Conservation (phyloP, 805 yeast species). For the Yamadazyma paraphyllophila region DNA sequence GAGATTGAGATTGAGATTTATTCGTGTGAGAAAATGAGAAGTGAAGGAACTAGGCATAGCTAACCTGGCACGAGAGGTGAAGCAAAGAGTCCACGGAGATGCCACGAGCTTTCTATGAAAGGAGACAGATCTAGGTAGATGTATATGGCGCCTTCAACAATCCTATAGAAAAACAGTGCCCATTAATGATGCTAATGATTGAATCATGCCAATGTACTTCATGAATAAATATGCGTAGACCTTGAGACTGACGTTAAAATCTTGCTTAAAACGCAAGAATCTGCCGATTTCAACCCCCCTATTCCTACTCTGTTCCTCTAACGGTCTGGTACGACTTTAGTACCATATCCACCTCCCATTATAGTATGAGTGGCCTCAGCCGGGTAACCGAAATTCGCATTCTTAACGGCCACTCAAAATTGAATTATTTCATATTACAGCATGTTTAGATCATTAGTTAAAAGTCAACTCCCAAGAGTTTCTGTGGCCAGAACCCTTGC, state of each 20-base stretch:
- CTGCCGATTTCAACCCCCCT: too few species aligned
- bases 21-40: constrained; percentile 3
- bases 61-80: background rate
- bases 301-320: too few species aligned
- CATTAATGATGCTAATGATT: too few species aligned
- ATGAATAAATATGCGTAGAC: too few species aligned
- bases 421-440: constrained; percentile 6
- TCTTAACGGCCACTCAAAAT: constrained; percentile 8
- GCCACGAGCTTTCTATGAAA: background rate
- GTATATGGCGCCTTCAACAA: background rate
- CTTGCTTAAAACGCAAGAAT: too few species aligned
- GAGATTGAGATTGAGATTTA: background rate
- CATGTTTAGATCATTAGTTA: constrained; percentile 14
- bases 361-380: background rate
- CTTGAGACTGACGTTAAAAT: too few species aligned
- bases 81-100: background rate
- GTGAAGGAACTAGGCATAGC: background rate
- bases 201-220: too few species aligned
- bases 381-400: constrained; percentile 5
- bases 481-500: background rate
- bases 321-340: too few species aligned
- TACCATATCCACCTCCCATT: too few species aligned
- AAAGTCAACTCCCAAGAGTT: constrained; percentile 2
- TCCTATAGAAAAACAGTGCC: too few species aligned
- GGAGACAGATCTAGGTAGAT: background rate